Conservation (phyloP, 208 protist species). For the Wallacemonas sp. region DNA sequence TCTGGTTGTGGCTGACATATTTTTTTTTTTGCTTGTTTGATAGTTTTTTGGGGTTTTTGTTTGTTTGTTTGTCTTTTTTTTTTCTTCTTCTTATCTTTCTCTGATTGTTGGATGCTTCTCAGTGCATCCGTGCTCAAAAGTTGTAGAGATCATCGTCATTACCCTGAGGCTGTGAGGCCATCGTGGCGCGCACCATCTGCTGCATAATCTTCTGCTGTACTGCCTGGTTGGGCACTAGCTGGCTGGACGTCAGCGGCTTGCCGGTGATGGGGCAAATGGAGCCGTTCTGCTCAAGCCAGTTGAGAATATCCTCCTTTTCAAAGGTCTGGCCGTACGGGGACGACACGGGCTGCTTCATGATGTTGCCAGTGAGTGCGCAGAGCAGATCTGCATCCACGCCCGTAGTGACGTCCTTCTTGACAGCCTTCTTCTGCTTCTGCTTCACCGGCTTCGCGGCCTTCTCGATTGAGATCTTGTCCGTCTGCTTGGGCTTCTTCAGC, state of each 20-base stretch:
- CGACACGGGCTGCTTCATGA: slow-evolving; percentile 91
- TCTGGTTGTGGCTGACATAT: too few relatives aligned
- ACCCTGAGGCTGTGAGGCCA: slow-evolving; percentile 53
- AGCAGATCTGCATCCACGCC: slow-evolving; percentile 66
- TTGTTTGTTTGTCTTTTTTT: too few relatives aligned
- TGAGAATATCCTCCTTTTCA: slow-evolving; percentile 82
- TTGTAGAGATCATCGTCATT: slow-evolving; percentile 88
- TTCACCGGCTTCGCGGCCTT: slow-evolving; percentile 66
- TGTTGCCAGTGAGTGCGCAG: slow-evolving; percentile 82
- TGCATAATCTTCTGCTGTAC: slow-evolving; percentile 75
- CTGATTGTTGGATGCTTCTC: background rate
- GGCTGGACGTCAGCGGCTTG: slow-evolving; percentile 58
- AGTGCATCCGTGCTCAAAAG: slow-evolving; percentile 81
- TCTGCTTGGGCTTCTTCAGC: slow-evolving; percentile 42
- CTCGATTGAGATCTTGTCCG: slow-evolving; percentile 76
- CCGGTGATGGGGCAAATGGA: slow-evolving; percentile 91
- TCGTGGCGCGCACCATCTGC: slow-evolving; percentile 78
- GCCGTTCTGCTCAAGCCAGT: slow-evolving; percentile 88
- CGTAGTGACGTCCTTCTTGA: slow-evolving; percentile 47
- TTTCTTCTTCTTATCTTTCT: too few relatives aligned
- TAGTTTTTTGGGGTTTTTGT: too few relatives aligned
- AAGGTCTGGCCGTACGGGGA: slow-evolving; percentile 91
- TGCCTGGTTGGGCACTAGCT: slow-evolving; percentile 70
- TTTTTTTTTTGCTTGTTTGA: too few relatives aligned
- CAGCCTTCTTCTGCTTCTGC: slow-evolving; percentile 26